phyloP scores from a whole-genome alignment of 1,284 basidiomycete genomes.

The Pseudozyma thailandica region DNA sequence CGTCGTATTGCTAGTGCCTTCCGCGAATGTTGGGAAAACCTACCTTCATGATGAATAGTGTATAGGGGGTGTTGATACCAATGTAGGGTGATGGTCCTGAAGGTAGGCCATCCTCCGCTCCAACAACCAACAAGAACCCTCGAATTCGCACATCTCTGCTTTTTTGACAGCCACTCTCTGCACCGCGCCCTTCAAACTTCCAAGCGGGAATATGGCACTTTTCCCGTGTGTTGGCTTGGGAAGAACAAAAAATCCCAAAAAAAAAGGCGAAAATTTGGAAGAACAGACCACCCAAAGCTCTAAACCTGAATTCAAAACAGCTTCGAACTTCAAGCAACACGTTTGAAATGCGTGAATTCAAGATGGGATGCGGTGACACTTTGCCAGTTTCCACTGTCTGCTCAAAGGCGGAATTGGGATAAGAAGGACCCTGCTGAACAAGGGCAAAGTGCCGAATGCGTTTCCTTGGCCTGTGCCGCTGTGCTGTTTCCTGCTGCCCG shows the following conservation, averaged over 20 bases:
- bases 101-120: neutral
- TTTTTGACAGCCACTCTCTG: constrained; percentile 1
- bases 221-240: neutral
- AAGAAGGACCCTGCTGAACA: neutral
- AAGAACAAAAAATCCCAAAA: constrained; percentile 12
- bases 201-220: neutral
- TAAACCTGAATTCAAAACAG: neutral
- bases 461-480: constrained; percentile 5
- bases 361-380: too few relatives aligned
- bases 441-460: neutral
- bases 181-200: too few relatives aligned
- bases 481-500: neutral
- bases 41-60: constrained; percentile 38
- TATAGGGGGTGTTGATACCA: constrained; percentile 31
- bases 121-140: constrained; percentile 1
- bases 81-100: constrained; percentile 28
- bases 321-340: neutral
- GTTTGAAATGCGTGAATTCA: neutral
- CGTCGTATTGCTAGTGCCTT: too few relatives aligned
- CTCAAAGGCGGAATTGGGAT: too few relatives aligned
- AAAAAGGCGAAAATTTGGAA: constrained; percentile 27
- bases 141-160: neutral
- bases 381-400: too few relatives aligned
- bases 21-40: too few relatives aligned
- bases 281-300: constrained; percentile 13